Evolutionary conservation across 2,329 filamentous ascomycete species (phyloP).

Genomic region (Penicillium janthinellum): DNA sequence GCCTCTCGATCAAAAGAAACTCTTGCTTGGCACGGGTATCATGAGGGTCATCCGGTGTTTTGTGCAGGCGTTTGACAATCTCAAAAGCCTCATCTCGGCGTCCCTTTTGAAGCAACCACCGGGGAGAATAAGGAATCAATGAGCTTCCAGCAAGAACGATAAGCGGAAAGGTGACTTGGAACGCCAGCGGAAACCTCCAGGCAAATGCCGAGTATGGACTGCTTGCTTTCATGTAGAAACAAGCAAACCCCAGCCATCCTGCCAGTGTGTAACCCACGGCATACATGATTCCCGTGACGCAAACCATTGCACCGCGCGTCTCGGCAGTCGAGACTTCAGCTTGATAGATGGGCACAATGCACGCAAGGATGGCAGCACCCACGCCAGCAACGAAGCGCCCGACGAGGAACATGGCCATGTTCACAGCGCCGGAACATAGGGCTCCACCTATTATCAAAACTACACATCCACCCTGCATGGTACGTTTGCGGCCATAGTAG

Average conservation of each 20-base stretch:
- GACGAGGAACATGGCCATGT: slow-evolving; percentile 46
- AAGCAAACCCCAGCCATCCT: slow-evolving; percentile 46
- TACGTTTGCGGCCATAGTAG: slow-evolving; percentile 38
- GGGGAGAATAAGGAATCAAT: slow-evolving; percentile 47
- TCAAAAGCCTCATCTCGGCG: slow-evolving; percentile 43
- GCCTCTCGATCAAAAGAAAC: slow-evolving; percentile 50
- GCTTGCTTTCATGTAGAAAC: slow-evolving; percentile 39
- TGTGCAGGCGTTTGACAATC: slow-evolving; percentile 38
- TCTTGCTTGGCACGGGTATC: slow-evolving; percentile 41
- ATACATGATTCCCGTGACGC: slow-evolving; percentile 46
- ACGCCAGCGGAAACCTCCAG: slow-evolving; percentile 52
- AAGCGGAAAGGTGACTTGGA: slow-evolving; percentile 46
- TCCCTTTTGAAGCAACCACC: slow-evolving; percentile 49
- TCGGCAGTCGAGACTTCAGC: slow-evolving; percentile 44
- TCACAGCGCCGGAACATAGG: slow-evolving; percentile 40
- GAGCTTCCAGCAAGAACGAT: slow-evolving; percentile 43
- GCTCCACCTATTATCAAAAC: slow-evolving; percentile 45
- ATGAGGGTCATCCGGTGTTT: slow-evolving; percentile 40
- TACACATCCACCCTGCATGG: slow-evolving; percentile 26
- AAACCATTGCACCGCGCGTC: slow-evolving; percentile 45
- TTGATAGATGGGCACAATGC: slow-evolving; percentile 33
- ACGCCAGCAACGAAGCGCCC: slow-evolving; percentile 43
- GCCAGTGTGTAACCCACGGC: slow-evolving; percentile 45
- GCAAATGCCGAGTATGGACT: slow-evolving; percentile 38
- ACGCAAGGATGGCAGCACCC: slow-evolving; percentile 40